Percentiles rank a stretch among this genome's conserved stretches.
Evolutionary conservation across 371 early-diverging fungal genomes (phyloP).

Genomic region (Phascolomyces articulosus): DNA sequence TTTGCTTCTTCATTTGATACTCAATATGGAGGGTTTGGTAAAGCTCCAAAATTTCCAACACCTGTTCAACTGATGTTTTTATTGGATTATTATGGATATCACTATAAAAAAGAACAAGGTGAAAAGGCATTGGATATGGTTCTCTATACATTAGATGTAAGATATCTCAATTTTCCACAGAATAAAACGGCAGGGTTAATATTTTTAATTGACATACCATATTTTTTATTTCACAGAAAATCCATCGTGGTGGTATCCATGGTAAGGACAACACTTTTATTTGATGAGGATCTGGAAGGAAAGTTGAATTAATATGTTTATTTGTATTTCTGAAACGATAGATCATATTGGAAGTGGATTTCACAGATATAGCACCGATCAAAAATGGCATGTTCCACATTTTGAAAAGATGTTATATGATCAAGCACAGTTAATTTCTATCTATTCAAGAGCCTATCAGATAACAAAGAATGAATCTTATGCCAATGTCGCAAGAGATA

Average conservation of each 20-base stretch:
- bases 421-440: constrained; percentile 65
- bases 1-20: constrained; percentile 51
- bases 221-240: constrained; percentile 29
- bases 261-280: too few species aligned
- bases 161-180: background rate
- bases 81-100: constrained; percentile 48
- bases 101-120: constrained; percentile 23
- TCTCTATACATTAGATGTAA: constrained; percentile 54
- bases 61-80: constrained; percentile 64
- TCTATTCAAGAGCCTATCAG: constrained; percentile 49
- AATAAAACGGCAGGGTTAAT: too few species aligned
- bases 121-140: constrained; percentile 61
- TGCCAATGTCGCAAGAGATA: constrained; percentile 55
- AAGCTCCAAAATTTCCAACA: constrained; percentile 70
- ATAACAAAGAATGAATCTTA: constrained; percentile 51
- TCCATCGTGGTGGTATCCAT: constrained; percentile 67
- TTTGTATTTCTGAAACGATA: constrained; percentile 9
- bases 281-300: too few species aligned
- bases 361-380: constrained; percentile 53
- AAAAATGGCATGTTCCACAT: constrained; percentile 56
- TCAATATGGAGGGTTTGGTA: constrained; percentile 61
- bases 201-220: too few species aligned
- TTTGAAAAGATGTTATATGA: constrained; percentile 77
- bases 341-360: constrained; percentile 69
- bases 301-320: too few species aligned